Base-by-base conservation (phyloP, 768 basidiomycete species). In the Trametes meyenii region DNA sequence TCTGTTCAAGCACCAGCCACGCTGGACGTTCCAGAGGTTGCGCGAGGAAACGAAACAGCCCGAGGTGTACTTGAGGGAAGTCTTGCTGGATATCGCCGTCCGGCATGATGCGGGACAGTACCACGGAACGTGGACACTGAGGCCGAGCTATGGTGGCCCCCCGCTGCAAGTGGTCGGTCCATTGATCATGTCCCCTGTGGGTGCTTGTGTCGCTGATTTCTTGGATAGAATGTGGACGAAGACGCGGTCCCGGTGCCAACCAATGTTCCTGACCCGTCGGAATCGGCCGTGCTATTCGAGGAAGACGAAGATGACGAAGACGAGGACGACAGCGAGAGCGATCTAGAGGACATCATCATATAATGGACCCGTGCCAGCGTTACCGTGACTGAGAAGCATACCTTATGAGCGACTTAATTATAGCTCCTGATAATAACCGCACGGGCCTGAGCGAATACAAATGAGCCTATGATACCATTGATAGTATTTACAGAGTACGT, bases 31-130 rank as follows among this genome's bases (percentile, higher is more conserved):
- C 69, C 86, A 87, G 63, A 76, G 82, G 2, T 75, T 93, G 54
- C 83, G 89, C 43, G 86, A 91, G 67, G 83, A 81, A 64, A 89
- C 89, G 0, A 86, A 90, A 69, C 92, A 95, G 70, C 90, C 91
- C 3, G 89, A 92, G 71, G 83, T 78, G 5, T 94, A 90, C 70
- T 81, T 95, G 58, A 91, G 91, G 69, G 91, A 94, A 64, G 84
- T 88, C 2, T 74, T 94, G 16, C 75, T 76, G 12, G 88, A 90
- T 60, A 85, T 94, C 45, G 92, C 87, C 5, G 82, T 77, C 49
- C 76, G 90, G 42, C 84, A 91, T 70, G 83, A 86, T 49, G 85
- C 84, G 43, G 92, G 92, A 42, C 90, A 93, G 72, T 76, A 83
- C 68, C 88, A 86, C 48, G 90, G 90, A 7, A 72, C 86, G 60